phyloP scores from a whole-genome alignment of 2,329 filamentous ascomycete genomes.

The Hypoxylon sp. region DNA sequence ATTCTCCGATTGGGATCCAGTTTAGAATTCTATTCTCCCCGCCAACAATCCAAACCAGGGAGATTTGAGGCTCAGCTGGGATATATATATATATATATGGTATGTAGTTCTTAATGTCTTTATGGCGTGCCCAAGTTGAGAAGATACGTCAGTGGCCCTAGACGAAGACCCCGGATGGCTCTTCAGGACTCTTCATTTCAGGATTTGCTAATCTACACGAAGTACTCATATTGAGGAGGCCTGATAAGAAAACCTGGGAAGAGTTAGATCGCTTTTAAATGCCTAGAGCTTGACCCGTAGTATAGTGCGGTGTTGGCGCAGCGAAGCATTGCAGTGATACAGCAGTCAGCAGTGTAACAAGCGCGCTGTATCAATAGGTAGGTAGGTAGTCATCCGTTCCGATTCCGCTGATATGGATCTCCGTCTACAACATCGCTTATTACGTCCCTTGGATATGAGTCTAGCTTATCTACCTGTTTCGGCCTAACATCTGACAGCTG shows the following conservation, averaged over 20 bases:
- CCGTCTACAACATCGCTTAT: slow-evolving; percentile 30
- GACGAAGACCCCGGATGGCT: slow-evolving; percentile 11
- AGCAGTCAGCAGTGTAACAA: slow-evolving; percentile 29
- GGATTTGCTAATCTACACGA: neutral
- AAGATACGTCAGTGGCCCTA: slow-evolving; percentile 1
- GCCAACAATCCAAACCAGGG: slow-evolving; percentile 13
- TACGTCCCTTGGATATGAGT: slow-evolving; percentile 28
- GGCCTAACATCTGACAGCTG: slow-evolving; percentile 41
- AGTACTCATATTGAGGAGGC: slow-evolving; percentile 9
- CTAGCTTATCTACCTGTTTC: slow-evolving; percentile 27
- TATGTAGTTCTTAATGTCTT: slow-evolving; percentile 10
- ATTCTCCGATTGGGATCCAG: slow-evolving; percentile 42
- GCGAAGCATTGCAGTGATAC: slow-evolving; percentile 25
- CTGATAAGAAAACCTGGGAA: slow-evolving; percentile 4
- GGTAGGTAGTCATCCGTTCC: slow-evolving; percentile 37
- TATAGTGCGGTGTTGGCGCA: slow-evolving; percentile 24
- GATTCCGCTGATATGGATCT: slow-evolving; percentile 35
- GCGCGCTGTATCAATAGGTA: slow-evolving; percentile 10
- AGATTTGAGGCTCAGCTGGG: slow-evolving; percentile 32
- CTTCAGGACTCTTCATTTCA: slow-evolving; percentile 1
- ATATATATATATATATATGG: too few species aligned
- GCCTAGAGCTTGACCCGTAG: slow-evolving; percentile 20
- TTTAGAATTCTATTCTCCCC: slow-evolving; percentile 32
- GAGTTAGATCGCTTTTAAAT: slow-evolving; percentile 34
- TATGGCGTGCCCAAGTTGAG: neutral